Percentiles rank a stretch among this genome's conserved stretches.
Conservation (phyloP, 2,329 filamentous ascomycete genomes). For the Delphinella strobiligena region DNA sequence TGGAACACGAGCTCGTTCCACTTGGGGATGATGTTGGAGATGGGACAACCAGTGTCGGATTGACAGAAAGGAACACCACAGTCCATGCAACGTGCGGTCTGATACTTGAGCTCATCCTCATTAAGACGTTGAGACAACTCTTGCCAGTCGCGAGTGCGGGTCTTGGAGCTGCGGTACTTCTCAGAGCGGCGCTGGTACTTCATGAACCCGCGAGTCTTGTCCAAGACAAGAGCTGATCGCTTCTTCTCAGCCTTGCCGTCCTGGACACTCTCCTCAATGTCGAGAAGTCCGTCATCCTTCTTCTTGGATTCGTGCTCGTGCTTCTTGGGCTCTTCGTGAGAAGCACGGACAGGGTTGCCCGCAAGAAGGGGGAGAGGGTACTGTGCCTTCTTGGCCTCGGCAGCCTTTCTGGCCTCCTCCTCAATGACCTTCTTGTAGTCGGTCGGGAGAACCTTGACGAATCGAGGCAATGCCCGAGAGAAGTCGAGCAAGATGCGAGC, state of each 20-base stretch:
- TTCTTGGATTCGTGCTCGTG: slow-evolving; percentile 51
- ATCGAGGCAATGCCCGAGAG: slow-evolving; percentile 76
- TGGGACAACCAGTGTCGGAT: slow-evolving; percentile 88
- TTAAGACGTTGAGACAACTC: slow-evolving; percentile 79
- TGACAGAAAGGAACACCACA: slow-evolving; percentile 98
- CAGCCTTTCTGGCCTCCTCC: slow-evolving; percentile 76
- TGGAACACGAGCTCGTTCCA: slow-evolving; percentile 77
- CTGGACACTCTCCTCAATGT: slow-evolving; percentile 84
- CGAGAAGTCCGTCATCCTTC: slow-evolving; percentile 56
- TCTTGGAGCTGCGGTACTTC: slow-evolving; percentile 80
- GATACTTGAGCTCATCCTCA: slow-evolving; percentile 93
- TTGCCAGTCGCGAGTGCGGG: slow-evolving; percentile 82
- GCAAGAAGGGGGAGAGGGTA: slow-evolving; percentile 70
- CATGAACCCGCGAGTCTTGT: slow-evolving; percentile 97
- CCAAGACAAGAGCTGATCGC: slow-evolving; percentile 80
- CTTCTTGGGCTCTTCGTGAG: slow-evolving; percentile 42
- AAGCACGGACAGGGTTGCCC: slow-evolving; percentile 45
- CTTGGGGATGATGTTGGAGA: slow-evolving; percentile 95
- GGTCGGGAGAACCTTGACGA: slow-evolving; percentile 84
- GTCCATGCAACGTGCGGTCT: slow-evolving; percentile 95
- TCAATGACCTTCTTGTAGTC: slow-evolving; percentile 91
- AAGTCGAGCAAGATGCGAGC: slow-evolving; percentile 93
- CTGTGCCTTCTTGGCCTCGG: slow-evolving; percentile 71
- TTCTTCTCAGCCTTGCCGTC: slow-evolving; percentile 80
- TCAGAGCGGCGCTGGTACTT: slow-evolving; percentile 87